Base-by-base conservation (phyloP, 352 stramenopile genomes). In the Phytopythium kandeliae region DNA sequence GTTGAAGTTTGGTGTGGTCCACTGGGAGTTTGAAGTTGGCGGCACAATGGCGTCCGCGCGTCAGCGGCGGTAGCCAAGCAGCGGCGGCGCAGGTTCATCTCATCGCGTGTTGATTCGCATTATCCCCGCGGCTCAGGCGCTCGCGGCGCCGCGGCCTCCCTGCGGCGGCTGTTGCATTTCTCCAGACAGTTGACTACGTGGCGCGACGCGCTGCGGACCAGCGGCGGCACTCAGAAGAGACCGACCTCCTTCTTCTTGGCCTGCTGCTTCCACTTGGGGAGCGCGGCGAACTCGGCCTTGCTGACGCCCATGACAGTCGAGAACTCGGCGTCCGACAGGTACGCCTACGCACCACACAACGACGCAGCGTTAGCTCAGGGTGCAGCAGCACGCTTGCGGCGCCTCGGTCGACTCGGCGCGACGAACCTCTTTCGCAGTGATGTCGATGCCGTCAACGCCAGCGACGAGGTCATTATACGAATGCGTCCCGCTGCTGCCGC, bases 201-300 rank as follows among this genome's bases (percentile, higher is more conserved):
- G 37, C 21, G 36, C 36, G 17, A 19, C 37, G 37, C 19, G 37
- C 15, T 7, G 37, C 19, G 37, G 10, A 7, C 15, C n/a, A 9
- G n/a, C 0, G 11, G 36, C 1, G 15, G n/a, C 37, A 22, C 30
- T 88, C 83, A 96, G 63, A 96, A 96, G 38, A 96, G 68, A 28
- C 79, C 70, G 10, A 75, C 65, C 19, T 91, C 76, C 69, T 94
- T 93, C 77, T 96, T 96, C 68, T 89, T 88, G 34, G 72, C 71
- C 51, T 91, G 74, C 62, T 89, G 74, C 69, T 89, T 87, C 86
- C 86, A 96, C 66, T 93, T 92, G 35, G 85, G 74, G 17, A 92
- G 60, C 6, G 65, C 66, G 8, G 44, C 48, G 42, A 84, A 96
- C 40, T 90, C 84, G 43, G 48, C 58, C 64, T 69, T 85, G 58